These are phyloP conservation scores for Gaultheria prostrata DNA, from an alignment of 148 eudicot genomes.

Conservation along the genomic window DNA sequence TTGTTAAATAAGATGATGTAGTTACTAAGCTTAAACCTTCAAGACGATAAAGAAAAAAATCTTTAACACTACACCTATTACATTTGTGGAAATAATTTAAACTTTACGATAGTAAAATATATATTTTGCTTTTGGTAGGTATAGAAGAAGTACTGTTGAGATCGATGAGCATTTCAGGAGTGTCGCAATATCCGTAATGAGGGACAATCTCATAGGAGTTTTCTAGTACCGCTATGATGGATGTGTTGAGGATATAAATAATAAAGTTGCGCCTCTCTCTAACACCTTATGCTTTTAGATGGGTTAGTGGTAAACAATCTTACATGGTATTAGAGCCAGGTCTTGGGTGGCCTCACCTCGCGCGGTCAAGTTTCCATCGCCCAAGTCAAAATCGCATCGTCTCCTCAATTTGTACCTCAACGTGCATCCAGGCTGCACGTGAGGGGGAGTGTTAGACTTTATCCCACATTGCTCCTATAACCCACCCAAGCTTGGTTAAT, in stretches of 20 bases:
- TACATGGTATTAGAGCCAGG: too few relatives aligned
- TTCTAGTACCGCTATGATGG: background rate
- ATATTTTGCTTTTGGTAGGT: background rate
- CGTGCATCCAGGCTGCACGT: too few relatives aligned
- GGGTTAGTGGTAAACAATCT: too few relatives aligned
- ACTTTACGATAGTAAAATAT: background rate
- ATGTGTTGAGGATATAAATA: background rate
- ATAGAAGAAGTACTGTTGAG: background rate
- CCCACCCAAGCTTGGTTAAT: too few relatives aligned
- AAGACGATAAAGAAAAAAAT: background rate
- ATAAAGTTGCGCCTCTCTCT: too few relatives aligned
- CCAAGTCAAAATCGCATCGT: too few relatives aligned
- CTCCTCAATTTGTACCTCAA: too few relatives aligned
- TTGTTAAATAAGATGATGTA: background rate
- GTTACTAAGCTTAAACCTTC: background rate
- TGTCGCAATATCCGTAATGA: background rate
- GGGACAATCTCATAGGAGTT: background rate
- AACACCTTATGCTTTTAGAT: too few relatives aligned
- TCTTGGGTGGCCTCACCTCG: too few relatives aligned
- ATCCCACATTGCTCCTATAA: too few relatives aligned
- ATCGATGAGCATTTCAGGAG: background rate
- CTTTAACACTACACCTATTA: background rate
- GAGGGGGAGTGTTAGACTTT: too few relatives aligned
- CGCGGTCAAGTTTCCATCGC: too few relatives aligned
- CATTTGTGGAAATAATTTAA: background rate